Conservation (phyloP, 129 eudicot species). For the Dittrichia graveolens region DNA sequence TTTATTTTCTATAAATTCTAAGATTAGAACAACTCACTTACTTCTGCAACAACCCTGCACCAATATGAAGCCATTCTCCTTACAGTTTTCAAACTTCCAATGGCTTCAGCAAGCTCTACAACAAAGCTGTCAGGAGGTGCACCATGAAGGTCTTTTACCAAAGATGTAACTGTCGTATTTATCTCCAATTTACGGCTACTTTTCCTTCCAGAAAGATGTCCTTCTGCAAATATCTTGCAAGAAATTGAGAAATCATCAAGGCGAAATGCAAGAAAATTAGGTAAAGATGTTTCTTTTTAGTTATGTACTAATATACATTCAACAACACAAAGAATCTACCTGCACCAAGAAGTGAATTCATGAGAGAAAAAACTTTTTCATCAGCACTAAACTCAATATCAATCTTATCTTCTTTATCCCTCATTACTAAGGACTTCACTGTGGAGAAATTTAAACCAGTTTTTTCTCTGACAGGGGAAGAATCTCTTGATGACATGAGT, state of each 20-base stretch:
- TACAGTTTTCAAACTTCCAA: conserved; percentile 79
- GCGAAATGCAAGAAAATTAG: conserved; percentile 25
- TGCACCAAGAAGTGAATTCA: conserved; percentile 63
- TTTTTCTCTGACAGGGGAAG: conserved; percentile 91
- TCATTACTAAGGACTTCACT: conserved; percentile 76
- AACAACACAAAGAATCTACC: conserved; percentile 62
- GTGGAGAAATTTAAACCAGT: conserved; percentile 79
- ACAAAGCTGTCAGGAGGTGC: conserved; percentile 85
- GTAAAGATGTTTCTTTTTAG: conserved; percentile 1
- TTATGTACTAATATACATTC: conserved; percentile 4
- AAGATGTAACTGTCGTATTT: conserved; percentile 43
- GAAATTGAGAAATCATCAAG: conserved; percentile 62
- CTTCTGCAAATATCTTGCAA: conserved; percentile 97
- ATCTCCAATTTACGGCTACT: conserved; percentile 42
- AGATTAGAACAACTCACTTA: conserved; percentile 49
- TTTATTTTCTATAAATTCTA: background rate
- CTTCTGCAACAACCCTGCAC: conserved; percentile 75
- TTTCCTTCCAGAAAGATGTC: conserved; percentile 58
- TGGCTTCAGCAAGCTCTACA: conserved; percentile 81
- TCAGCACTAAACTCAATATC: conserved; percentile 58
- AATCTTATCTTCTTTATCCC: conserved; percentile 81
- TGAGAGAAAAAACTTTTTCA: conserved; percentile 55
- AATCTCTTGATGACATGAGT: conserved; percentile 63
- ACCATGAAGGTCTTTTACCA: conserved; percentile 80
- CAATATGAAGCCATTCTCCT: conserved; percentile 82